Evolutionary conservation across 2,329 filamentous ascomycete species (phyloP).

Genomic region (Cladobotryum mycophilum): DNA sequence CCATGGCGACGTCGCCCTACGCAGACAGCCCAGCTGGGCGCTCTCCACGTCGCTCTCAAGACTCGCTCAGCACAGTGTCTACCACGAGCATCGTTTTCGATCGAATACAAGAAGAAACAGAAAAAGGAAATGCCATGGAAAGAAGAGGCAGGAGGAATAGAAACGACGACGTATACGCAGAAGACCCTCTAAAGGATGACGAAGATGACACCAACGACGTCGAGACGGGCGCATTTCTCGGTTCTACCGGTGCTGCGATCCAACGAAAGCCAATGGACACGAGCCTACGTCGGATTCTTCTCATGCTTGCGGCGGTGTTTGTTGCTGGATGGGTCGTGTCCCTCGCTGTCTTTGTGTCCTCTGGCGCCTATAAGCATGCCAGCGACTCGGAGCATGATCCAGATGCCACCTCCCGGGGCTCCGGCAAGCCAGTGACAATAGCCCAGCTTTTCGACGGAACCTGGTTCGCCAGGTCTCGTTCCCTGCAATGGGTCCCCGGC

Average conservation of each 20-base stretch:
- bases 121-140: conserved; percentile 23
- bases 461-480: conserved; percentile 59
- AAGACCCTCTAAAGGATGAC: conserved; percentile 28
- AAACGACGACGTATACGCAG: conserved; percentile 30
- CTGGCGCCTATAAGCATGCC: conserved; percentile 59
- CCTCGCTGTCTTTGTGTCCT: conserved; percentile 58
- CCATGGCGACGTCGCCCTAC: conserved; percentile 2
- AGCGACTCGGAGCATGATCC: conserved; percentile 62
- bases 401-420: conserved; percentile 55
- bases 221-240: conserved; percentile 50
- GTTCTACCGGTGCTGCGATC: conserved; percentile 23
- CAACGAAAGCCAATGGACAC: conserved; percentile 56
- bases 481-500: conserved; percentile 71
- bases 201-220: conserved; percentile 27
- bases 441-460: conserved; percentile 61
- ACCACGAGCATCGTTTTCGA: conserved; percentile 80
- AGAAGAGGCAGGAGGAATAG: conserved; percentile 18
- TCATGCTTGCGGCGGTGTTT: conserved; percentile 55
- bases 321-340: conserved; percentile 63
- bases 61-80: conserved; percentile 69
- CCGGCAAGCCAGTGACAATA: conserved; percentile 66
- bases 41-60: conserved; percentile 35
- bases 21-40: neutral
- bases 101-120: conserved; percentile 55
- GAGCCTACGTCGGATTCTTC: conserved; percentile 55